Base-by-base conservation (phyloP, 345 rosid genomes). In the Eucalyptus fibrosa region DNA sequence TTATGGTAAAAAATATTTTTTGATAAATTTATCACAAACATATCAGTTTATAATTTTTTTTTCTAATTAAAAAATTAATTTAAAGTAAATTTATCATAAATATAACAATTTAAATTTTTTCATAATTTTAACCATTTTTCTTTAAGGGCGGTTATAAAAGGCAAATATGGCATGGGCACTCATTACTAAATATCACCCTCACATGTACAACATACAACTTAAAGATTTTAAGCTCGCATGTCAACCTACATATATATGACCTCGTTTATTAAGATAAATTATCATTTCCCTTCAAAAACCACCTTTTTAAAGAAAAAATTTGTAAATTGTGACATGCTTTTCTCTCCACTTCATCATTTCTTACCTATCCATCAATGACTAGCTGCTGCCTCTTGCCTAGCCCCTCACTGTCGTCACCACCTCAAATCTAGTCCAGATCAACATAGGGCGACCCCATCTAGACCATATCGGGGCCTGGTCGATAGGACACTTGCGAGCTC, bases 41-140 rank as follows among this genome's bases (percentile, higher is more conserved):
- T 24, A 10, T 5, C 1, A 5, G 0, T 56, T 56, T 56, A 0
- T 1, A 0, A 9, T 9, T 24, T 56, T 56, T 23, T 9, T 0
- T 3, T 4, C 3, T n/a, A 0, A 1, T 5, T 24, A 23, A 56
- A 5, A 56, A 56, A 24, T 9, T 24, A 56, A 24, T 23, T 55
- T 23, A 0, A 0, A 9, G 0, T 55, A 55, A 55, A 55, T 9
- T 23, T 56, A 0, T 4, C 0, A 1, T 56, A 24, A 24, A 10
- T 56, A 19, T 24, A 24, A 0, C 3, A 56, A 10, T 53, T 53
- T 53, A 56, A 1, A 9, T 0, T 24, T 24, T 56, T 56, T 1
- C 28, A 23, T 56, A 4, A 24, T 56, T 23, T 56, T 24, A 56
- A 56, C 1, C 7, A 13, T 62, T 28, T 62, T 62, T 62, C 81